Evolutionary conservation across 805 yeast genomes (phyloP).

Genomic region (Candida endomychidarum): DNA sequence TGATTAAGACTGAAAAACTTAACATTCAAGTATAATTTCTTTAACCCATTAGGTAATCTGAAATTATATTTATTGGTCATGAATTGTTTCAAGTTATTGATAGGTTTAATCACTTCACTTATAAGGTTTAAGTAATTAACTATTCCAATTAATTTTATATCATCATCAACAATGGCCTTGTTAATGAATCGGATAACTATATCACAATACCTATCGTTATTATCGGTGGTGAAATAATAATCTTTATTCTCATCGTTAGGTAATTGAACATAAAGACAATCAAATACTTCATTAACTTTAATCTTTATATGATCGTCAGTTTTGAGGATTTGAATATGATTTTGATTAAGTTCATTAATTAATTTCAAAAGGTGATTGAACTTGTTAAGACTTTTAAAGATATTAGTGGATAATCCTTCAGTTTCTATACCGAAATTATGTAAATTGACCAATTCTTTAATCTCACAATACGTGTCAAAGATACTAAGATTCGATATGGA

Average conservation of each 20-base stretch:
- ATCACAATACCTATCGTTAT: slow-evolving; percentile 15
- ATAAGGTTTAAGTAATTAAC: slow-evolving; percentile 34
- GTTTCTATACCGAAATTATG: slow-evolving; percentile 21
- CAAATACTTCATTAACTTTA: slow-evolving; percentile 25
- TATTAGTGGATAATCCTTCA: slow-evolving; percentile 19
- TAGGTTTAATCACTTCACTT: slow-evolving; percentile 28
- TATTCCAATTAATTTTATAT: slow-evolving; percentile 27
- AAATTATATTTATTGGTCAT: slow-evolving; percentile 13
- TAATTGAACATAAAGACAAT: slow-evolving; percentile 19
- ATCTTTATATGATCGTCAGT: slow-evolving; percentile 27
- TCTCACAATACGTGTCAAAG: slow-evolving; percentile 23
- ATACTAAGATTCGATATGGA: slow-evolving; percentile 21
- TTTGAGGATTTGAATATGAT: slow-evolving; percentile 24
- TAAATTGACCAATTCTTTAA: slow-evolving; percentile 28
- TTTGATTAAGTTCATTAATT: slow-evolving; percentile 32
- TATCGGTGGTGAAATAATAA: slow-evolving; percentile 13
- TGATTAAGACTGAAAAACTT: slow-evolving; percentile 29
- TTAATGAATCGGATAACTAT: slow-evolving; percentile 18
- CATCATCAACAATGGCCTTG: slow-evolving; percentile 14
- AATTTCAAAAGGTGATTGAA: slow-evolving; percentile 32
- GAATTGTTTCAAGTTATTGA: slow-evolving; percentile 18
- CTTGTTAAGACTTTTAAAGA: slow-evolving; percentile 31
- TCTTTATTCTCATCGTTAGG: slow-evolving; percentile 17
- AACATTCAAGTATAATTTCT: slow-evolving; percentile 31
- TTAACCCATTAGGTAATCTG: slow-evolving; percentile 31